A percentile compares a stretch with the other conserved stretches of the same genome.
phyloP scores from a whole-genome alignment of 148 eudicot species.

The Diospyros kaki region DNA sequence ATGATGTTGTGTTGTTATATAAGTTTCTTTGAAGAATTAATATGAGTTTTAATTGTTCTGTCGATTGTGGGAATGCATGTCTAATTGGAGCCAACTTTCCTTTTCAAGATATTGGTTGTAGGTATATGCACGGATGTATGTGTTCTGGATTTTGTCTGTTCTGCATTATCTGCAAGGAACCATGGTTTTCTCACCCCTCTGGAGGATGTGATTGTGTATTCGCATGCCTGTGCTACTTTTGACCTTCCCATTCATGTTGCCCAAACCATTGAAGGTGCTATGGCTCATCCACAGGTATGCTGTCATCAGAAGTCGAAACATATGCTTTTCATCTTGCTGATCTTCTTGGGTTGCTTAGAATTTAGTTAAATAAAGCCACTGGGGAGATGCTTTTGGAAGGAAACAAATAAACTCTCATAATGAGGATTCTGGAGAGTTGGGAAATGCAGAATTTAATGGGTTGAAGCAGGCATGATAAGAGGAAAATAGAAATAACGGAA shows the following conservation, averaged over 20 bases:
- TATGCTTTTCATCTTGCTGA: not conserved
- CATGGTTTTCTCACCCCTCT: conserved; percentile 70
- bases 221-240: conserved; percentile 81
- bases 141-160: conserved; percentile 81
- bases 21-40: not conserved
- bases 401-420: not conserved
- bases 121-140: conserved; percentile 96
- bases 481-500: not conserved
- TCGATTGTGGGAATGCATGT: not conserved
- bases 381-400: not conserved
- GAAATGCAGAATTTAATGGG: not conserved
- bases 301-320: not conserved
- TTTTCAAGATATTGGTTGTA: conserved; percentile 68
- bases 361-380: not conserved
- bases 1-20: not conserved
- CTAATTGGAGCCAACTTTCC: conserved; percentile 1
- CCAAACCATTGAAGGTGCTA: conserved; percentile 43
- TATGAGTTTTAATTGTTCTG: not conserved
- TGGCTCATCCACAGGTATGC: conserved; percentile 86
- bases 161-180: conserved; percentile 84
- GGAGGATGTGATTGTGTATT: conserved; percentile 80
- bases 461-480: not conserved
- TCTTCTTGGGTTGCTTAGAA: not conserved
- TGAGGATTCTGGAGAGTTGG: not conserved
- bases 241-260: conserved; percentile 78